Evolutionary conservation across 176 grass and related monocot species (phyloP).

Genomic region (Carex scoparia): DNA sequence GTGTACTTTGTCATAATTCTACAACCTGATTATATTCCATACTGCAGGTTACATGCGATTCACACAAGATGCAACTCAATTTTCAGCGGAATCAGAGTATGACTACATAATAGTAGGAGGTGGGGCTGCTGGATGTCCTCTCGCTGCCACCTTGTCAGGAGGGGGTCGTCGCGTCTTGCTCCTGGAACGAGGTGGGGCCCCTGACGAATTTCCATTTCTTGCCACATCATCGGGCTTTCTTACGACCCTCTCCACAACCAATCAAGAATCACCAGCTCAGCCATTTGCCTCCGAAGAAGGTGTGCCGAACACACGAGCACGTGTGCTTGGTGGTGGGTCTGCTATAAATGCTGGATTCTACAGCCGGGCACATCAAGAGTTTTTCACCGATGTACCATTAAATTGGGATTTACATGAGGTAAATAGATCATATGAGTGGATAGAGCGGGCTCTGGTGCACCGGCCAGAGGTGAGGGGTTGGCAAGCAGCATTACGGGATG

Average conservation of each 20-base stretch:
- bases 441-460: conserved; percentile 54
- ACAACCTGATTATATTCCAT: not conserved
- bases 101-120: conserved; percentile 92
- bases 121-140: conserved; percentile 62
- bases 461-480: conserved; percentile 49
- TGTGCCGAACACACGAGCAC: conserved; percentile 52
- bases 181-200: conserved; percentile 62
- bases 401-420: conserved; percentile 60
- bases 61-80: conserved; percentile 42
- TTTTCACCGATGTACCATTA: conserved; percentile 34
- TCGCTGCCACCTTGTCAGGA: conserved; percentile 59
- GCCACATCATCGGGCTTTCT: conserved; percentile 51
- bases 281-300: conserved; percentile 50
- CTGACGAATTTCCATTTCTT: conserved; percentile 54
- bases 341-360: conserved; percentile 83
- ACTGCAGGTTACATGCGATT: conserved; percentile 44
- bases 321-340: conserved; percentile 56
- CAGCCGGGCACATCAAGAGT: conserved; percentile 55
- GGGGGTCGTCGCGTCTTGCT: conserved; percentile 46
- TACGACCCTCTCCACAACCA: conserved; percentile 48
- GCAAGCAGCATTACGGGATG: conserved; percentile 58
- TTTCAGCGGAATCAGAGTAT: conserved; percentile 51
- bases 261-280: conserved; percentile 42
- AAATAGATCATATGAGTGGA: conserved; percentile 76
- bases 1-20: not conserved